These are phyloP conservation scores for Parachaetomium inaequale DNA, from an alignment of 495 filamentous ascomycete genomes.

Conservation along the genomic window DNA sequence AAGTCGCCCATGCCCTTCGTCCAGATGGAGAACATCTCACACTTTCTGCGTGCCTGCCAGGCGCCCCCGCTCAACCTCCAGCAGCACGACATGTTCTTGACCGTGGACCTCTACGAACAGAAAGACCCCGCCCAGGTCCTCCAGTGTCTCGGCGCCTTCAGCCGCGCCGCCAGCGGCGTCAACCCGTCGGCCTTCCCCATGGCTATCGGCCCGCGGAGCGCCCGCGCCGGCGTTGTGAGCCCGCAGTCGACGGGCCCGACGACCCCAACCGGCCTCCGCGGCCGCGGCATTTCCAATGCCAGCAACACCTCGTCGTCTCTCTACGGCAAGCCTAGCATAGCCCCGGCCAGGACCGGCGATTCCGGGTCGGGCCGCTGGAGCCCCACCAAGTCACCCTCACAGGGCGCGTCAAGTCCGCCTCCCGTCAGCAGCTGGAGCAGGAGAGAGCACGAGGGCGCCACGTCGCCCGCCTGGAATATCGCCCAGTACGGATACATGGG, in stretches of 20 bases:
- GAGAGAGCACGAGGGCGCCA: slow-evolving; percentile 71
- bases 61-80: slow-evolving; percentile 78
- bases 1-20: slow-evolving; percentile 92
- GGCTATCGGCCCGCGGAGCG: slow-evolving; percentile 65
- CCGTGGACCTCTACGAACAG: slow-evolving; percentile 91
- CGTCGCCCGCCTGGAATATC: slow-evolving; percentile 95
- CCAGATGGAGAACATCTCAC: slow-evolving; percentile 99
- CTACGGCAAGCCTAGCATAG: slow-evolving; percentile 42
- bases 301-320: slow-evolving; percentile 62
- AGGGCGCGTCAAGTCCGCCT: slow-evolving; percentile 36
- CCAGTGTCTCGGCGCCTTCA: slow-evolving; percentile 90
- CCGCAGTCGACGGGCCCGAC: slow-evolving; percentile 63
- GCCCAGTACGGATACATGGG: slow-evolving; percentile 99
- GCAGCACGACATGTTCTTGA: slow-evolving; percentile 93
- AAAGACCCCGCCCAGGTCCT: slow-evolving; percentile 97
- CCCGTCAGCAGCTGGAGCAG: slow-evolving; percentile 87
- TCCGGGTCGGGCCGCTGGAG: slow-evolving; percentile 56
- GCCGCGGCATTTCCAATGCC: slow-evolving; percentile 62
- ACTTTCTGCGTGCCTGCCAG: slow-evolving; percentile 88
- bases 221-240: slow-evolving; percentile 58
- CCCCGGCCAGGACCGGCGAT: slow-evolving; percentile 45
- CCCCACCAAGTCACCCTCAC: slow-evolving; percentile 55
- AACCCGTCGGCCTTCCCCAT: slow-evolving; percentile 70
- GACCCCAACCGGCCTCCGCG: slow-evolving; percentile 48
- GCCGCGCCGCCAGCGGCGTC: slow-evolving; percentile 73